A percentile compares a stretch with the other conserved stretches of the same genome.
phyloP scores from a whole-genome alignment of 306 rosid genomes.

The Trifolium dubium region DNA sequence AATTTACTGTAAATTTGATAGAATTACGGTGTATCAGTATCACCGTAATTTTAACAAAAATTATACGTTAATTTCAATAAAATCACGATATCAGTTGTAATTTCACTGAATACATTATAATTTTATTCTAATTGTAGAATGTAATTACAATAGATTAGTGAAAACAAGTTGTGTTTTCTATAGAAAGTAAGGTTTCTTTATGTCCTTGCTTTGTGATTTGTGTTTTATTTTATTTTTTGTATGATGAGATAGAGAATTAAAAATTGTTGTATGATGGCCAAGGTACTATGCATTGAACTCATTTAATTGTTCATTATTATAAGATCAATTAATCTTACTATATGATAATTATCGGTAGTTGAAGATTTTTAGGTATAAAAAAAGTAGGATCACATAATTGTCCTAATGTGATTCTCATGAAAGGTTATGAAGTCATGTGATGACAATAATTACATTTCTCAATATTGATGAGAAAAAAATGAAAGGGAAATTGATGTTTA shows the following conservation, averaged over 20 bases:
- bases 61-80: not conserved
- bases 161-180: slow-evolving; percentile 11
- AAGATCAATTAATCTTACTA: slow-evolving; percentile 15
- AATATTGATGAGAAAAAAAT: slow-evolving; percentile 56
- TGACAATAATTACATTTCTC: slow-evolving; percentile 74
- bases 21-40: too few relatives aligned
- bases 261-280: slow-evolving; percentile 41
- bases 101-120: not conserved
- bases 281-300: slow-evolving; percentile 52
- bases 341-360: slow-evolving; percentile 45
- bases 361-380: slow-evolving; percentile 55
- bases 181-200: not conserved
- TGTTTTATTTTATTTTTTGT: slow-evolving; percentile 20
- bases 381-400: slow-evolving; percentile 76
- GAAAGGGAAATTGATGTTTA: slow-evolving; percentile 38
- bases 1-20: not conserved
- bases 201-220: slow-evolving; percentile 11
- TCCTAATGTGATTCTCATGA: slow-evolving; percentile 79
- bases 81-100: not conserved
- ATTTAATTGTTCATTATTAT: slow-evolving; percentile 44
- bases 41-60: not conserved
- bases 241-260: slow-evolving; percentile 42
- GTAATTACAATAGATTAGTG: slow-evolving; percentile 44
- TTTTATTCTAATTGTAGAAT: not conserved
- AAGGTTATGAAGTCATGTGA: slow-evolving; percentile 83